Evolutionary conservation across 1,284 basidiomycete genomes (phyloP).

Genomic region (Mycena citricolor): DNA sequence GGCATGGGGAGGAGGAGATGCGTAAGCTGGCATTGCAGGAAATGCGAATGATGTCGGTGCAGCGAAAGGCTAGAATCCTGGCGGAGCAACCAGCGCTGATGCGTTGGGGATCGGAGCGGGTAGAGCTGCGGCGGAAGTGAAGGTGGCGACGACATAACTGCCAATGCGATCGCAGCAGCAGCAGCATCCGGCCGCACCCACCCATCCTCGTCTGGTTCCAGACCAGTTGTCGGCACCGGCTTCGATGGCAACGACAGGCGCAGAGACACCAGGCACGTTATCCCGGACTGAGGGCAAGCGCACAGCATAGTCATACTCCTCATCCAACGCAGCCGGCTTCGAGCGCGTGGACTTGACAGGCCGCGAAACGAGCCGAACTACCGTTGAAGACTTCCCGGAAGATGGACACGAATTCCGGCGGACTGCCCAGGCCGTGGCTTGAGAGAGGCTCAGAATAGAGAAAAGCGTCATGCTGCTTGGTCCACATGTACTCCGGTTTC

Average conservation of each 20-base stretch:
- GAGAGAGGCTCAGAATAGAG: conserved; percentile 60
- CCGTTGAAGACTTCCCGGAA: conserved; percentile 44
- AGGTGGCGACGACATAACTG: conserved; percentile 10
- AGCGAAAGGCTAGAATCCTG: conserved; percentile 17
- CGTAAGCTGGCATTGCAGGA: not conserved
- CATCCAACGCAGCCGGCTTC: too few species aligned
- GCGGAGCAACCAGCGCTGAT: conserved; percentile 4
- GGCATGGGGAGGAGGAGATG: conserved; percentile 3
- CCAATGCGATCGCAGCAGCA: conserved; percentile 10
- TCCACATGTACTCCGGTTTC: conserved; percentile 79
- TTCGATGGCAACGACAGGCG: too few species aligned
- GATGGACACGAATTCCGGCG: conserved; percentile 55
- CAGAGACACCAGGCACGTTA: too few species aligned
- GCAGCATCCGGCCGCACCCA: conserved; percentile 21
- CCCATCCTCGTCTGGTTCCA: conserved; percentile 22
- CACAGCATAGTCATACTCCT: too few species aligned
- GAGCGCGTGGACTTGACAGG: too few species aligned
- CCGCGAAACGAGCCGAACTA: too few species aligned
- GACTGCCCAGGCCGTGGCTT: conserved; percentile 57
- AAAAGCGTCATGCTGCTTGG: conserved; percentile 72
- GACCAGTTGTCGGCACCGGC: too few species aligned
- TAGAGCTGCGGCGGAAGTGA: conserved; percentile 1
- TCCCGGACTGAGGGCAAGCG: too few species aligned
- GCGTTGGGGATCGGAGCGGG: too few species aligned
- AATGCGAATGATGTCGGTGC: conserved; percentile 13